Evolutionary conservation across 2,329 filamentous ascomycete genomes (phyloP).

Genomic region (Fusarium austroafricanum): DNA sequence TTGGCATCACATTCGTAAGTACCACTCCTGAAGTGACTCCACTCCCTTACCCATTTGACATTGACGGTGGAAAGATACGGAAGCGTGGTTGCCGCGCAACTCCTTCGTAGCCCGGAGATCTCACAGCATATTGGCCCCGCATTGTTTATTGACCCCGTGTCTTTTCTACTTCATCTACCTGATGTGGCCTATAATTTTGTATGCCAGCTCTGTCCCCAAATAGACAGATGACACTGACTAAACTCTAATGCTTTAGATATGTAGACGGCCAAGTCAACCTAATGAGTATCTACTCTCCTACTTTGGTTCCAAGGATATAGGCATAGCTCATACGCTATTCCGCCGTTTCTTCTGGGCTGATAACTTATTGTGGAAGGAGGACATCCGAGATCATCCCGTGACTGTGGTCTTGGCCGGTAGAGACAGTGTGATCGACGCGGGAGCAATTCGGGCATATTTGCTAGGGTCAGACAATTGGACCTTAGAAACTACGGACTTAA

Average conservation of each 20-base stretch:
- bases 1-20: constrained; percentile 61
- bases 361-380: constrained; percentile 70
- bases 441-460: constrained; percentile 64
- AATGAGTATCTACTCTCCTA: constrained; percentile 71
- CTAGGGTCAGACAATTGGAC: constrained; percentile 48
- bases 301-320: constrained; percentile 69
- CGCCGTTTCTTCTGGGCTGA: constrained; percentile 72
- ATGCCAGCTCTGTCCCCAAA: background rate
- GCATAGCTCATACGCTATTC: constrained; percentile 67
- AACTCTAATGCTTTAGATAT: constrained; percentile 47
- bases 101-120: constrained; percentile 58
- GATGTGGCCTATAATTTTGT: constrained; percentile 73
- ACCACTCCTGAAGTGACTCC: background rate
- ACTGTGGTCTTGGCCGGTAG: constrained; percentile 62
- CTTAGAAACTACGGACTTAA: constrained; percentile 21
- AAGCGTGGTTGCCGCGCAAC: constrained; percentile 65
- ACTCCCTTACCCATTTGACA: background rate
- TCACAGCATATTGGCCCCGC: constrained; percentile 57
- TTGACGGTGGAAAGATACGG: constrained; percentile 57
- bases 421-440: constrained; percentile 67
- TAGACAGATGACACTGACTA: constrained; percentile 2
- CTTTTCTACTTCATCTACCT: constrained; percentile 69
- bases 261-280: constrained; percentile 56
- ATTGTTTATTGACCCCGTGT: constrained; percentile 70
- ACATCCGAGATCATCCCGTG: constrained; percentile 56